Evolutionary conservation across 169 alveolate genomes (phyloP).

Genomic region (Toxoplasma gondii): DNA sequence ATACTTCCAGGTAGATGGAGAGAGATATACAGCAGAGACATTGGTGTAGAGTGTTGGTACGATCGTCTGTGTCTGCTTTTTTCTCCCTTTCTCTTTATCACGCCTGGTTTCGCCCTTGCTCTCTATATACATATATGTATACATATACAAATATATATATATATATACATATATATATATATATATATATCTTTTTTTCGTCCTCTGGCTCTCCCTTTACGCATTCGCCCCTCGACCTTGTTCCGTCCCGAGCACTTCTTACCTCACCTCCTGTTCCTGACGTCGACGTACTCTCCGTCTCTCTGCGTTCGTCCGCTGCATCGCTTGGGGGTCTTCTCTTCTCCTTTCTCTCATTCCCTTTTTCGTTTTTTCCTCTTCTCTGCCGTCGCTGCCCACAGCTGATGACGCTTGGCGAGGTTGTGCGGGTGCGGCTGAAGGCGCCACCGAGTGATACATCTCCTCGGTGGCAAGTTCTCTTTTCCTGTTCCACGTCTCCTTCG

Average conservation of each 20-base stretch:
- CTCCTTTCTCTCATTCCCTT: not conserved
- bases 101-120: not conserved
- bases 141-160: not conserved
- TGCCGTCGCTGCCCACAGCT: not conserved
- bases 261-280: too few species aligned
- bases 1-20: too few species aligned
- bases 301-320: not conserved
- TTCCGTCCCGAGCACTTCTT: too few species aligned
- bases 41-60: not conserved
- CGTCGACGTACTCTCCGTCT: not conserved
- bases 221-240: too few species aligned
- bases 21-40: too few species aligned
- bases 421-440: not conserved
- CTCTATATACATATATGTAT: not conserved
- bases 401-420: not conserved
- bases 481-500: not conserved
- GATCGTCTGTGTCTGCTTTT: not conserved
- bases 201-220: too few species aligned
- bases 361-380: not conserved
- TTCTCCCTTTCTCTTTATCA: not conserved
- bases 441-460: not conserved
- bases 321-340: not conserved
- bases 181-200: not conserved
- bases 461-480: not conserved
- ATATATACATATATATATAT: constrained; percentile 7